Percentiles rank a stretch among this genome's conserved stretches.
Conservation (phyloP, 2,329 filamentous ascomycete genomes). For the Passalora sequoiae region DNA sequence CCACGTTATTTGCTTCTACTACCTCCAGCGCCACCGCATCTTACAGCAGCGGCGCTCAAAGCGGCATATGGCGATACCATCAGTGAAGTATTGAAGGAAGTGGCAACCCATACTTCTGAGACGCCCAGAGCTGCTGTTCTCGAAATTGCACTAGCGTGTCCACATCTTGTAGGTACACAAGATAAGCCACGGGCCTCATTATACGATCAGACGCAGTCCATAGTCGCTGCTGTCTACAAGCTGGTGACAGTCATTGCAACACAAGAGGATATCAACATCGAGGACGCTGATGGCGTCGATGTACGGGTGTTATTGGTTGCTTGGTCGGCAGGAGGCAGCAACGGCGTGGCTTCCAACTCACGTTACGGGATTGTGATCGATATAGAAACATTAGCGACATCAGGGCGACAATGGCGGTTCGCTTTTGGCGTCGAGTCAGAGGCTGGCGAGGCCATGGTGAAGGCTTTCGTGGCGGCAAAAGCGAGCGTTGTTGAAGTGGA, state of each 20-base stretch:
- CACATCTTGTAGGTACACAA: slow-evolving; percentile 52
- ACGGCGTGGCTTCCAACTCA: slow-evolving; percentile 21
- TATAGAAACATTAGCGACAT: slow-evolving; percentile 44
- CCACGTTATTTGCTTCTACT: slow-evolving; percentile 41
- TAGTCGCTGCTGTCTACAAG: slow-evolving; percentile 72
- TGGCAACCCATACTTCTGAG: slow-evolving; percentile 32
- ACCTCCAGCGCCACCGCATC: slow-evolving; percentile 40
- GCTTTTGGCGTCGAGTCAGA: slow-evolving; percentile 65
- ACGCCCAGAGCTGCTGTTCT: slow-evolving; percentile 40
- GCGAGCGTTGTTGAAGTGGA: slow-evolving; percentile 30
- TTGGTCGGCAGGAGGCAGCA: slow-evolving; percentile 41
- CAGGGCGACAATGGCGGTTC: slow-evolving; percentile 55
- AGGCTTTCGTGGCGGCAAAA: slow-evolving; percentile 38
- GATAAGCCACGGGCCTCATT: slow-evolving; percentile 50
- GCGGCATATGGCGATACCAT: slow-evolving; percentile 42
- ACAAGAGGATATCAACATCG: slow-evolving; percentile 56
- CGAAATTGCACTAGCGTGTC: slow-evolving; percentile 59
- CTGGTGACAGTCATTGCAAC: slow-evolving; percentile 69
- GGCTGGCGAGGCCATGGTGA: slow-evolving; percentile 55
- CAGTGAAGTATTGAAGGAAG: slow-evolving; percentile 39
- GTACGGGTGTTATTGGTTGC: slow-evolving; percentile 69
- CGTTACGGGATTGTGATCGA: slow-evolving; percentile 48
- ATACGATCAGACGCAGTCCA: slow-evolving; percentile 66
- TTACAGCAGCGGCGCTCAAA: slow-evolving; percentile 39
- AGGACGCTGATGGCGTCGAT: slow-evolving; percentile 68